These are phyloP conservation scores for Rhytidhysteron rufulum DNA, from an alignment of 2,329 filamentous ascomycete species.

Conservation along the genomic window DNA sequence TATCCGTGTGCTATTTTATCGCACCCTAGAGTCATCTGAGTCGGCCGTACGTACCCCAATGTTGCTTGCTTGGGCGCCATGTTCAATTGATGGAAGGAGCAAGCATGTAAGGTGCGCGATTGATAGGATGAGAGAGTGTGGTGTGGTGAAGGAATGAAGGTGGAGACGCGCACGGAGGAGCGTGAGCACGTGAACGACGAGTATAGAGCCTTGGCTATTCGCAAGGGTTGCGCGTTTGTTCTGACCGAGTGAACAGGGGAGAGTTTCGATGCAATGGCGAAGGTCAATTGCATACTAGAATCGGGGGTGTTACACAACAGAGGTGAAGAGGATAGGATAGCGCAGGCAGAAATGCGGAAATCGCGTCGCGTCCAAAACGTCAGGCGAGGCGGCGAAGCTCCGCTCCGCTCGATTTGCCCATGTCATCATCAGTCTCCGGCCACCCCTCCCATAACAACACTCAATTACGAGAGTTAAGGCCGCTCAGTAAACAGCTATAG, in stretches of 20 bases:
- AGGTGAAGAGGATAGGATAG: neutral
- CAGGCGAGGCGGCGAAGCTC: too few species aligned
- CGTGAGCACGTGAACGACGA: neutral
- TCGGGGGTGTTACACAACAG: neutral
- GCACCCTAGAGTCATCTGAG: constrained; percentile 72
- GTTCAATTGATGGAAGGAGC: constrained; percentile 8
- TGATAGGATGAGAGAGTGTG: neutral
- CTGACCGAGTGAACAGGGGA: neutral
- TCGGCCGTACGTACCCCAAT: constrained; percentile 78
- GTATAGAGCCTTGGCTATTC: neutral
- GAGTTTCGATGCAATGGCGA: neutral
- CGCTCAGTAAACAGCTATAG: too few species aligned
- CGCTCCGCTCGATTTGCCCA: neutral
- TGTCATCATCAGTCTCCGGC: too few species aligned
- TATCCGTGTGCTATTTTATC: too few species aligned
- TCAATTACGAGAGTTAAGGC: too few species aligned
- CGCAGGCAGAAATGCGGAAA: neutral
- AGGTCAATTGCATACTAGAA: neutral
- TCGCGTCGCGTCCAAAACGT: neutral
- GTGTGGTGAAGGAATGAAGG: neutral
- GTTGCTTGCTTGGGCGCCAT: constrained; percentile 70
- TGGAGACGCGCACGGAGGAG: neutral
- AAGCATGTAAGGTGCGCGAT: constrained; percentile 1
- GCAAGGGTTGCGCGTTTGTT: neutral
- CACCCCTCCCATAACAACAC: too few species aligned